Base-by-base conservation (phyloP, 1,284 basidiomycete species). In the Serendipita sp. region DNA sequence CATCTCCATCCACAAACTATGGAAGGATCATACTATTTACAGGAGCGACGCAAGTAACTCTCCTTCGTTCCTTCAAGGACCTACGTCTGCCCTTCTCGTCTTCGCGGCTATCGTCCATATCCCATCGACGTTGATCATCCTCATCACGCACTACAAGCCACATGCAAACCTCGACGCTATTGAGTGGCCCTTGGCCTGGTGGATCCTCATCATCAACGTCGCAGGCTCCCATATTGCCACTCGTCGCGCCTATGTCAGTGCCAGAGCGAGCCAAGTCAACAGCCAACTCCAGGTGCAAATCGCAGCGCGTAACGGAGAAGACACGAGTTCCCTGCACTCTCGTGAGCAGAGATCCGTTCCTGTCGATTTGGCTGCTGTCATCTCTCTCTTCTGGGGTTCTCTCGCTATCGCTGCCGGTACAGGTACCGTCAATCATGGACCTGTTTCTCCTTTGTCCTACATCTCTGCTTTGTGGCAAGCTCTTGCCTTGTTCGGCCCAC, bases 331-430 rank as follows among this genome's bases (percentile, higher is more conserved):
- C 45, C 5, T 17, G n/a, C 38, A 38, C 38, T 38, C 38, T 38
- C 45, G 45, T 6, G 45, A 29, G 0, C 53, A 17, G 10, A 58
- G 30, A 32, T 30, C 53, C n/a, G 53, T 58, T 0, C 53, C 53
- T 32, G 53, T 58, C 30, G 53, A 58, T 30, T 58, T 58, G 53
- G 53, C 53, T 6, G 53, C 53, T 6, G 22, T 58, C 53, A 58
- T 58, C 29, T 17, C 72, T 61, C 58, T 62, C 17, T 61, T 83
- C 12, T 85, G 84, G 83, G 76, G 71, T 63, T 77, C 76, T 44
- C 76, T 84, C n/a, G 75, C 82, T 26, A 73, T 74, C 17, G 80
- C 77, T 17, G 81, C 83, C 2, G 77, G 74, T 64, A 76, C 71
- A 10, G 71, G 84, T n/a, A 82, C 77, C 4, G 74, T 82, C 45